Evolutionary conservation across 192 early-diverging fungal genomes (phyloP).

Genomic region (Endogone sp.): DNA sequence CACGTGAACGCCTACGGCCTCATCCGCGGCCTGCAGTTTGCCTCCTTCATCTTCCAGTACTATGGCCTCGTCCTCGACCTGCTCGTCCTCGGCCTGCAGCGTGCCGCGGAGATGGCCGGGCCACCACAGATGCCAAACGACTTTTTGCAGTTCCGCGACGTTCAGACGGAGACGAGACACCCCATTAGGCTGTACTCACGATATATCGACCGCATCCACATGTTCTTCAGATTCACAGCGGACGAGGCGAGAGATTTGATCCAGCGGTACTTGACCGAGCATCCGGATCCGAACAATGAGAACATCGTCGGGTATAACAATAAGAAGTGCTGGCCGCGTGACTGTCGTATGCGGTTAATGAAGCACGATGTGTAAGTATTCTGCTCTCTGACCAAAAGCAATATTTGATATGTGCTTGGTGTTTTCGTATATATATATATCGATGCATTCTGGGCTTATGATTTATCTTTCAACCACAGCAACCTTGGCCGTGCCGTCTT

Average conservation of each 20-base stretch:
- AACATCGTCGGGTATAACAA: slow-evolving; percentile 98
- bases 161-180: slow-evolving; percentile 88
- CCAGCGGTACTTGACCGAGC: slow-evolving; percentile 95
- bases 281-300: slow-evolving; percentile 98
- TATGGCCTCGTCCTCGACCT: slow-evolving; percentile 97
- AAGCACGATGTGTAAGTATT: slow-evolving; percentile 81
- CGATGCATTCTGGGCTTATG: too few relatives aligned
- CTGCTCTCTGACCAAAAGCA: background rate
- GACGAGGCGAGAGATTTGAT: slow-evolving; percentile 95
- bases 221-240: slow-evolving; percentile 90
- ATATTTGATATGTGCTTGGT: background rate
- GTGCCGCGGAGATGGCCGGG: slow-evolving; percentile 96
- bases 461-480: too few relatives aligned
- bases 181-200: slow-evolving; percentile 96
- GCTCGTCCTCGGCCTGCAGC: slow-evolving; percentile 88
- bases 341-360: slow-evolving; percentile 98
- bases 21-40: slow-evolving; percentile 97
- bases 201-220: slow-evolving; percentile 90
- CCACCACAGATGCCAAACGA: slow-evolving; percentile 90
- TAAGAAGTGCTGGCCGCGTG: slow-evolving; percentile 98
- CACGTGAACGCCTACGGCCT: slow-evolving; percentile 97
- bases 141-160: slow-evolving; percentile 94
- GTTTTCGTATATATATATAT: background rate
- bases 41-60: slow-evolving; percentile 98
- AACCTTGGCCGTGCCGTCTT: slow-evolving; percentile 97